Evolutionary conservation across 352 stramenopile genomes (phyloP), one percentile per base, ranked within the genome.

Genomic region (Pythium diclinum): DNA sequence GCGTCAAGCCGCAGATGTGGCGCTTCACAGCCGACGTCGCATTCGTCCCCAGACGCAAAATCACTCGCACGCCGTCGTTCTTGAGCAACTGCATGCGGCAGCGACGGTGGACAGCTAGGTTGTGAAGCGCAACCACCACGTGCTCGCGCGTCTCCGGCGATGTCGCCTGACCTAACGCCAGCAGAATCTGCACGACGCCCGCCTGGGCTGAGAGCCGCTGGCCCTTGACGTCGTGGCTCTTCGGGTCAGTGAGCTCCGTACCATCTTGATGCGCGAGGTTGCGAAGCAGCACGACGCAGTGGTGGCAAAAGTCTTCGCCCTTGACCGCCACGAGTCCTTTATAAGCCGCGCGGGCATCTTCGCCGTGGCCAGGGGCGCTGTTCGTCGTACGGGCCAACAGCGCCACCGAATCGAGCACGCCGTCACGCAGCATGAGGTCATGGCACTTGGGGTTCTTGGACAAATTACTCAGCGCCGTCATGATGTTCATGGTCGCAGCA

Each of bases 371-470:
- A 6, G 16, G 3, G 21, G 52, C 28, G 28, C 56, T 61, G 48
- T 59, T 58, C 28, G 40, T 65, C 6, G 67, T 79, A 25, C 61
- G 51, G 21, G 63, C 66, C 16, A 94, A 55, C 6, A 79, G 30
- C 4, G 76, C 73, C 13, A 92, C 62, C 0, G 63, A 67, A 17
- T 94, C 82, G 23, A 95, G 67, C 51, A 73, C 83, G 14, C 85
- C 83, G 53, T 95, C 86, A 21, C 74, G 76, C 14, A 95, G 68
- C 83, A 95, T 93, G 5, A 76, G 58, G 13, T 92, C 86, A 38
- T 92, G 86, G 59, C 83, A 89, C 19, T 57, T 67, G 4, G 70
- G 42, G 49, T 90, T 79, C 48, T 68, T 77, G 13, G 83, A 92
- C 56, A 95, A 42, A 57, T 78, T 82, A 63, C 80, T 89, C 9